phyloP scores from a whole-genome alignment of 2,329 filamentous ascomycete genomes.

The Exophiala calicioides region DNA sequence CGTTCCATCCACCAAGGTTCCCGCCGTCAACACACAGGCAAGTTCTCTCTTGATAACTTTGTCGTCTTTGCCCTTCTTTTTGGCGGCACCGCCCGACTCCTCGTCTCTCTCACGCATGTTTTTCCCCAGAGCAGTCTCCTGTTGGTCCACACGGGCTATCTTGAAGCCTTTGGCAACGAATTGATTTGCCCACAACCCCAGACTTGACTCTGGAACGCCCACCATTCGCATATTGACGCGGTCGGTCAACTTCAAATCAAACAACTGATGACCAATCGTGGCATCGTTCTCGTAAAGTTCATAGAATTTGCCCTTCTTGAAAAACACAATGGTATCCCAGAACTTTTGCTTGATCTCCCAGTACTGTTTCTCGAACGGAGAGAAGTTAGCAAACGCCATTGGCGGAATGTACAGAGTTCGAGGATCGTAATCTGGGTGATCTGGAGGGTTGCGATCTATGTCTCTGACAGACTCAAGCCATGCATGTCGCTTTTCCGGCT shows the following conservation, averaged over 20 bases:
- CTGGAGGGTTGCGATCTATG: conserved; percentile 75
- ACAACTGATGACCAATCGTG: conserved; percentile 91
- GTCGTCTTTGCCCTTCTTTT: conserved; percentile 67
- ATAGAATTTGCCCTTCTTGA: conserved; percentile 99
- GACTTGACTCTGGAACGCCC: conserved; percentile 88
- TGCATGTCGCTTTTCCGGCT: conserved; percentile 81
- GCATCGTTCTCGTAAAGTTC: conserved; percentile 98
- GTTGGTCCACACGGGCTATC: conserved; percentile 93
- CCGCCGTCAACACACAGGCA: conserved; percentile 84
- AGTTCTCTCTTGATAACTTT: conserved; percentile 93
- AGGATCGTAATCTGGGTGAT: conserved; percentile 86
- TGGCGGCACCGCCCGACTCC: conserved; percentile 39
- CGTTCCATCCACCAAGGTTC: conserved; percentile 88
- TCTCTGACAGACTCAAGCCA: conserved; percentile 88
- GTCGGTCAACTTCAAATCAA: conserved; percentile 96
- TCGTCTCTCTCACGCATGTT: conserved; percentile 95
- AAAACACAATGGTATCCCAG: conserved; percentile 97
- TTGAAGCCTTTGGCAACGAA: conserved; percentile 98
- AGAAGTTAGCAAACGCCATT: conserved; percentile 76
- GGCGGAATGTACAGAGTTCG: conserved; percentile 89
- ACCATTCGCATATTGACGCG: conserved; percentile 99
- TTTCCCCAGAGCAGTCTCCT: conserved; percentile 92
- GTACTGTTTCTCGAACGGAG: conserved; percentile 95
- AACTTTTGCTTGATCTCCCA: conserved; percentile 99
- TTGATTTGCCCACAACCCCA: conserved; percentile 97